phyloP scores from a whole-genome alignment of 2,329 filamentous ascomycete genomes.

The Trichoderma afroharzianum region DNA sequence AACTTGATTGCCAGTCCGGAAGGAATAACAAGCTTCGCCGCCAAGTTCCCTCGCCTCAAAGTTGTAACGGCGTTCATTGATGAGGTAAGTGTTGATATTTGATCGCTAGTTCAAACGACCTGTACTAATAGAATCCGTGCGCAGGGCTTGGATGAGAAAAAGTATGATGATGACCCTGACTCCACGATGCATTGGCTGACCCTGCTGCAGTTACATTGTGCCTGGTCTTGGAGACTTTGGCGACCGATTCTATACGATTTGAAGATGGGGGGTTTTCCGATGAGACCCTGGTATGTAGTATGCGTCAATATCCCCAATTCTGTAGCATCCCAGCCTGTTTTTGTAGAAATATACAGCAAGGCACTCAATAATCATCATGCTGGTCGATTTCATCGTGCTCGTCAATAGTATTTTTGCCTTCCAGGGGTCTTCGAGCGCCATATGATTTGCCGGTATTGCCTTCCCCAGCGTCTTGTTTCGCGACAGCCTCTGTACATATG shows the following conservation, averaged over 20 bases:
- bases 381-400: constrained; percentile 50
- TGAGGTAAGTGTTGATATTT: constrained; percentile 46
- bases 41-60: constrained; percentile 81
- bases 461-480: constrained; percentile 41
- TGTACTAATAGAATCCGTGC: constrained; percentile 17
- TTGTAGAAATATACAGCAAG: constrained; percentile 1
- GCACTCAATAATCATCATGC: constrained; percentile 54
- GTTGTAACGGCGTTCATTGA: constrained; percentile 97
- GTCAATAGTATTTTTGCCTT: constrained; percentile 28
- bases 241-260: constrained; percentile 92
- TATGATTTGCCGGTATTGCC: constrained; percentile 26
- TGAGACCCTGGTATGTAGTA: background rate
- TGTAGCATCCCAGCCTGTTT: background rate
- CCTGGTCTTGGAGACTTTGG: constrained; percentile 94
- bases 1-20: constrained; percentile 97
- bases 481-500: constrained; percentile 44
- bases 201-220: constrained; percentile 74
- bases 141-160: constrained; percentile 90
- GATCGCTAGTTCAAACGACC: background rate
- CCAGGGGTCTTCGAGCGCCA: constrained; percentile 23
- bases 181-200: constrained; percentile 34
- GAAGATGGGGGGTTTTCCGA: constrained; percentile 21
- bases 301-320: constrained; percentile 3
- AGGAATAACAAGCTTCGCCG: constrained; percentile 83
- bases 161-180: constrained; percentile 53